Evolutionary conservation across 2,329 filamentous ascomycete genomes (phyloP), one percentile per base, ranked within the genome.

Genomic region (Ceratocystiopsis brevicomis): DNA sequence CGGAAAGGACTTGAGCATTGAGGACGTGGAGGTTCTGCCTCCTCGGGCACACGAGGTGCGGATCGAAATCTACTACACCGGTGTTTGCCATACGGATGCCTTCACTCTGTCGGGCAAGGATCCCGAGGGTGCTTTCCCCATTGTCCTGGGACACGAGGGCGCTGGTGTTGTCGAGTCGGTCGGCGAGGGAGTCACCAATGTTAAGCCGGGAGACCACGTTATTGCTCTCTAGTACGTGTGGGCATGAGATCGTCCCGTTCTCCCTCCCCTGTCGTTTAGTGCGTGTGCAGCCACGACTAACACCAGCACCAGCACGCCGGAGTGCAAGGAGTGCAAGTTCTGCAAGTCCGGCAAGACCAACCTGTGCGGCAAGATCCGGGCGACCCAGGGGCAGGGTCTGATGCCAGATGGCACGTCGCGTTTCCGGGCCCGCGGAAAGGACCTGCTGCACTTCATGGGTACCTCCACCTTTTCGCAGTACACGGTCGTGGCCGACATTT

Each of bases 281-380:
- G n/a, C n/a, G 18, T 30, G 6, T 8, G 10, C 8, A 9, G 25
- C 25, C 25, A 30, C 25, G 25, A 30, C 25, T 30, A 30, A 30
- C 25, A 30, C 25, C 45, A 19, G 18, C n/a, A 10, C 46, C 56
- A 93, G 86, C 71, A 96, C 87, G 39, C 90, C 90, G 51, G 88
- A 96, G 68, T 96, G 90, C 69, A 71, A 76, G 53, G 88, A 96
- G 64, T 98, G 90, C 78, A 96, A 96, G 70, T 96, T 96, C 74
- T 98, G 90, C 80, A 90, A 85, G 65, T 96, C 88, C 37, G 90
- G 88, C 67, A 98, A 98, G 78, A 96, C 88, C 56, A 96, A 96
- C 67, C 81, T 96, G 46, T 96, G 88, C 67, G 90, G 90, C 62
- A 96, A 96, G 76, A 98, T 98, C 64, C 81, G 90, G 56, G 84